These are phyloP conservation scores for Ophiorrhiza pumila DNA, from an alignment of 257 asterid genomes.

Conservation along the genomic window DNA sequence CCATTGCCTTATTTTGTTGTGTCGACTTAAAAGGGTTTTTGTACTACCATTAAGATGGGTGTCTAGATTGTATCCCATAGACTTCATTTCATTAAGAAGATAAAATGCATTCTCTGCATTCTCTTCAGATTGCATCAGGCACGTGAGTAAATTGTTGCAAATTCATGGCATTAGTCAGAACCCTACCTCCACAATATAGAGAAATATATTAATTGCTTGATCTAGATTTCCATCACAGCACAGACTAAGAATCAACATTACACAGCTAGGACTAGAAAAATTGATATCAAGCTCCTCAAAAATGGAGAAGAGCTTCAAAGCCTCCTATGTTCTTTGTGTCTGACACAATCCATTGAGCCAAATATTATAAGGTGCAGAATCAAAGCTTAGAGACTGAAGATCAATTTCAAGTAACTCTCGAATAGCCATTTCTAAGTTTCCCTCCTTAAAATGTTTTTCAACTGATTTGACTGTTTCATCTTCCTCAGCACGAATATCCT, in stretches of 20 bases:
- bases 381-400: constrained; percentile 42
- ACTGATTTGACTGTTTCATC: constrained; percentile 30
- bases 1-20: constrained; percentile 20
- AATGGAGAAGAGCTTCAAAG: constrained; percentile 46
- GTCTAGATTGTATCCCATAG: constrained; percentile 57
- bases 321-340: constrained; percentile 42
- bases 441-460: constrained; percentile 43
- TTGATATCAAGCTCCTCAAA: constrained; percentile 53
- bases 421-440: constrained; percentile 50
- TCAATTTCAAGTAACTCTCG: constrained; percentile 60
- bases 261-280: constrained; percentile 73
- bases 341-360: constrained; percentile 75
- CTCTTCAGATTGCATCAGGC: constrained; percentile 53
- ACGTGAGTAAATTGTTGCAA: constrained; percentile 47
- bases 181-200: constrained; percentile 52
- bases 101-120: constrained; percentile 41
- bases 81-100: constrained; percentile 63
- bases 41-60: constrained; percentile 39
- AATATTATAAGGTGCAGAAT: constrained; percentile 60
- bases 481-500: constrained; percentile 36
- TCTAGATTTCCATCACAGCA: constrained; percentile 41
- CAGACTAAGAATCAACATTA: constrained; percentile 50
- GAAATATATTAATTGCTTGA: constrained; percentile 56
- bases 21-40: constrained; percentile 38
- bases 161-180: constrained; percentile 45